Evolutionary conservation across 2,329 filamentous ascomycete species (phyloP).

Genomic region (Cytospora piceicola): DNA sequence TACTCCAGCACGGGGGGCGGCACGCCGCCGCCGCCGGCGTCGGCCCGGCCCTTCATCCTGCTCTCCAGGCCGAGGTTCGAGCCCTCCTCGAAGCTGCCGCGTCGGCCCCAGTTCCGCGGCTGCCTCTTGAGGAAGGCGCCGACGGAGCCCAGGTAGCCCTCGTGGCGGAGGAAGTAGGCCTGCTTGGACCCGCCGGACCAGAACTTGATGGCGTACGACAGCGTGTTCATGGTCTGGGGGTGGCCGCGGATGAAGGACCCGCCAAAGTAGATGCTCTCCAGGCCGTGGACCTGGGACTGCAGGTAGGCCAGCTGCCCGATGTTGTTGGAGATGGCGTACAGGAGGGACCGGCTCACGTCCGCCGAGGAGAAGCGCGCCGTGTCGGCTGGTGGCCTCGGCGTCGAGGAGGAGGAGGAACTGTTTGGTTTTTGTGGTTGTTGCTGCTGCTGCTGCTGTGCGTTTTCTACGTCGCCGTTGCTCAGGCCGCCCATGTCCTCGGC

Average conservation of each 20-base stretch:
- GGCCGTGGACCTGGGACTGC: slow-evolving; percentile 91
- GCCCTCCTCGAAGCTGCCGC: slow-evolving; percentile 71
- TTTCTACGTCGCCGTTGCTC: slow-evolving; percentile 53
- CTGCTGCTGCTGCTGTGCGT: slow-evolving; percentile 35
- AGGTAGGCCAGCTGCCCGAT: slow-evolving; percentile 97
- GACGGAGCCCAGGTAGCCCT: slow-evolving; percentile 92
- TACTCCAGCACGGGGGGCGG: slow-evolving; percentile 20
- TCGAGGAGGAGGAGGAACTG: slow-evolving; percentile 30
- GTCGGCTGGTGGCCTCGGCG: slow-evolving; percentile 31
- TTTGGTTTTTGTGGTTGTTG: slow-evolving; percentile 38
- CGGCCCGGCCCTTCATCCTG: slow-evolving; percentile 34
- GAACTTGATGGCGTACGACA: slow-evolving; percentile 96
- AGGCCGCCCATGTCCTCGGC: slow-evolving; percentile 73
- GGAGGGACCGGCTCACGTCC: slow-evolving; percentile 86
- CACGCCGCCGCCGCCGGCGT: neutral
- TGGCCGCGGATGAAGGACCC: slow-evolving; percentile 96
- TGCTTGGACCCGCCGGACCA: slow-evolving; percentile 92
- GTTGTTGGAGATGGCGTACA: slow-evolving; percentile 97
- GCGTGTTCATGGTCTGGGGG: slow-evolving; percentile 95
- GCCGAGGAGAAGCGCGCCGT: slow-evolving; percentile 68
- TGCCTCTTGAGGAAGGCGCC: slow-evolving; percentile 93
- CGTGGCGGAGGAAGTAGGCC: slow-evolving; percentile 93
- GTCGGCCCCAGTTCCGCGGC: slow-evolving; percentile 86
- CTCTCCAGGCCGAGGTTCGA: slow-evolving; percentile 36
- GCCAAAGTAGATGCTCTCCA: slow-evolving; percentile 95